These are phyloP conservation scores for Sclerotinia spermophila DNA, from an alignment of 2,329 filamentous ascomycete species.

Conservation along the genomic window DNA sequence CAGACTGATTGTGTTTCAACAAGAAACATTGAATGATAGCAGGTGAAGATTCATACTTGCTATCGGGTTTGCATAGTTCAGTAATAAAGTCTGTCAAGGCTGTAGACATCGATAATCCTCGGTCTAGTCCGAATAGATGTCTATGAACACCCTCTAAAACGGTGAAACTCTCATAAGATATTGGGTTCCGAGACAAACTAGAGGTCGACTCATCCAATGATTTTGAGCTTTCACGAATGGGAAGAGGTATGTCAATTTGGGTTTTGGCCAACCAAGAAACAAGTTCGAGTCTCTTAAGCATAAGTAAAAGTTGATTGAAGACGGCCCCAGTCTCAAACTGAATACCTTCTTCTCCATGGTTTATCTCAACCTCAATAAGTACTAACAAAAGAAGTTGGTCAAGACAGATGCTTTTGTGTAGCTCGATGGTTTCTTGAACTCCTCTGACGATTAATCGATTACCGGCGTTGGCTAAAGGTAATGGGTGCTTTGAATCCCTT, in stretches of 20 bases:
- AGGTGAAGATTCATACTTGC: conserved; percentile 61
- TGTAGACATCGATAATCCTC: conserved; percentile 49
- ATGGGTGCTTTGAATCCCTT: conserved; percentile 32
- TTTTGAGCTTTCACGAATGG: conserved; percentile 41
- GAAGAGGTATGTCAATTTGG: conserved; percentile 50
- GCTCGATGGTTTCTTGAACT: conserved; percentile 71
- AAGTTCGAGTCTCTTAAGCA: conserved; percentile 72
- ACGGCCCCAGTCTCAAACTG: conserved; percentile 68
- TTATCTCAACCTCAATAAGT: conserved; percentile 81
- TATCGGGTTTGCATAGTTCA: conserved; percentile 61
- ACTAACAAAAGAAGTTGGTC: conserved; percentile 79
- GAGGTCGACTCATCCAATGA: conserved; percentile 33
- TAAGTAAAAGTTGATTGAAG: conserved; percentile 65
- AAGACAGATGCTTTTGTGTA: conserved; percentile 71
- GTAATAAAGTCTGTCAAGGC: conserved; percentile 64
- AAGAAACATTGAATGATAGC: conserved; percentile 60
- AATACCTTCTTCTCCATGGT: conserved; percentile 65
- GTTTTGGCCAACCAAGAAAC: conserved; percentile 64
- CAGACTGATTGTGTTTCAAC: conserved; percentile 55
- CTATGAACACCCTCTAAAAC: conserved; percentile 58
- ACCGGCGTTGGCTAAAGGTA: conserved; percentile 69
- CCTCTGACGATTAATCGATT: conserved; percentile 70
- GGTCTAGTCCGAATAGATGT: conserved; percentile 60
- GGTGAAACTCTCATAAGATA: conserved; percentile 49
- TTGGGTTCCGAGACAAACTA: conserved; percentile 41